These are phyloP conservation scores for Brachypodium distachyon DNA, from an alignment of 202 grass and related monocot species.

Conservation along the genomic window DNA sequence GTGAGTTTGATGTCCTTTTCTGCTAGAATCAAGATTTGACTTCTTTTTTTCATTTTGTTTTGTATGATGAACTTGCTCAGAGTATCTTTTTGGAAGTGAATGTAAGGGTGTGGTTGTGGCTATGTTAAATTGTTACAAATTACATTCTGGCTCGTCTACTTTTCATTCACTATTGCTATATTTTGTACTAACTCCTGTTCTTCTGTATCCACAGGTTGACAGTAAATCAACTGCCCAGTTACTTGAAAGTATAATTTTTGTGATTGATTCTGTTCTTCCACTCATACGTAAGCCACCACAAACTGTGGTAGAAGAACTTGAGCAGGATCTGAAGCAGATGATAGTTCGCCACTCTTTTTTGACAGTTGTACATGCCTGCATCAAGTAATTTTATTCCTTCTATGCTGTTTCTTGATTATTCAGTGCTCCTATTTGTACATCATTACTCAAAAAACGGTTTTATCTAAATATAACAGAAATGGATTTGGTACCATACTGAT, in stretches of 20 bases:
- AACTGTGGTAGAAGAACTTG: slow-evolving; percentile 89
- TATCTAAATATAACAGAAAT: neutral
- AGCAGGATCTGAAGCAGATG: slow-evolving; percentile 98
- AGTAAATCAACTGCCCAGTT: slow-evolving; percentile 81
- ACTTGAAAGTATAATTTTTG: slow-evolving; percentile 97
- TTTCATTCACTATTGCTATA: neutral
- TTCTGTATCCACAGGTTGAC: slow-evolving; percentile 54
- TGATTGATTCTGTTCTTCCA: slow-evolving; percentile 92
- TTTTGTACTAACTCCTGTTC: slow-evolving; percentile 7
- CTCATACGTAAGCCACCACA: slow-evolving; percentile 84
- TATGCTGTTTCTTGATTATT: neutral
- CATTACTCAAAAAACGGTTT: neutral
- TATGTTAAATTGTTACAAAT: neutral
- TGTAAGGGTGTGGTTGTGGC: neutral
- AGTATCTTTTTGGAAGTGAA: slow-evolving; percentile 2
- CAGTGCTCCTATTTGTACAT: neutral
- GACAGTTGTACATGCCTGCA: slow-evolving; percentile 97
- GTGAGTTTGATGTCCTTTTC: neutral
- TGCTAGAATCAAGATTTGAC: slow-evolving; percentile 5
- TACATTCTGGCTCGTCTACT: neutral
- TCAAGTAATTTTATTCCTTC: slow-evolving; percentile 55
- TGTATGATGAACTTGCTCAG: neutral
- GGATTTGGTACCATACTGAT: neutral
- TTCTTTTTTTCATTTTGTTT: neutral
- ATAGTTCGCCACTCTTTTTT: slow-evolving; percentile 93